These are phyloP conservation scores for Colletotrichum endophyticum DNA, from an alignment of 2,329 filamentous ascomycete species.

Conservation along the genomic window DNA sequence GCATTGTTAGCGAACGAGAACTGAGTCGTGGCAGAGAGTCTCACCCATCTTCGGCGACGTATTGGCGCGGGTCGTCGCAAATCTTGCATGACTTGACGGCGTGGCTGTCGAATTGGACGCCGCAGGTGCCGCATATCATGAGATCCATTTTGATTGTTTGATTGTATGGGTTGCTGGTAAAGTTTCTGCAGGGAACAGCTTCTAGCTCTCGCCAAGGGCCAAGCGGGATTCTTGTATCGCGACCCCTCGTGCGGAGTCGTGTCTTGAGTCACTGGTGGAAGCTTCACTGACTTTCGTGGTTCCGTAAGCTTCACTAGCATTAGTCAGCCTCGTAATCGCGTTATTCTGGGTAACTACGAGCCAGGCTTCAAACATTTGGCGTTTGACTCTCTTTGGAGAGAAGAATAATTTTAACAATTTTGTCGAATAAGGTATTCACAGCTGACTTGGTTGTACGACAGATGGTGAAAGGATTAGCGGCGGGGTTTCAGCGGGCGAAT, in stretches of 20 bases:
- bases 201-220: background rate
- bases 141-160: conserved; percentile 1
- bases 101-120: conserved; percentile 66
- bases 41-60: conserved; percentile 51
- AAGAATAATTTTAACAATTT: too few relatives aligned
- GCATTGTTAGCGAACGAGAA: background rate
- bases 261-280: background rate
- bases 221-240: background rate
- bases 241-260: background rate
- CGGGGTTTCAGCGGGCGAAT: background rate
- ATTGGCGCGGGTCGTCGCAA: conserved; percentile 78
- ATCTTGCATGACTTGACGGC: conserved; percentile 66
- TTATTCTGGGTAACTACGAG: rapidly evolving
- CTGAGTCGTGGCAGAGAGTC: too few relatives aligned
- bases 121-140: conserved; percentile 72
- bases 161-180: background rate
- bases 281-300: background rate
- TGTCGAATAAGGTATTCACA: background rate
- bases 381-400: background rate
- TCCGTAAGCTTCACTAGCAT: background rate
- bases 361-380: background rate
- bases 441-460: background rate
- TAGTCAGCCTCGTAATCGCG: background rate
- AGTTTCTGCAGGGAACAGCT: background rate
- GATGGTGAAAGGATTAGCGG: background rate